Percentiles rank a stretch among this genome's conserved stretches.
These are phyloP conservation scores for Talaromyces sp. DNA, from an alignment of 2,329 filamentous ascomycete species.

Conservation along the genomic window DNA sequence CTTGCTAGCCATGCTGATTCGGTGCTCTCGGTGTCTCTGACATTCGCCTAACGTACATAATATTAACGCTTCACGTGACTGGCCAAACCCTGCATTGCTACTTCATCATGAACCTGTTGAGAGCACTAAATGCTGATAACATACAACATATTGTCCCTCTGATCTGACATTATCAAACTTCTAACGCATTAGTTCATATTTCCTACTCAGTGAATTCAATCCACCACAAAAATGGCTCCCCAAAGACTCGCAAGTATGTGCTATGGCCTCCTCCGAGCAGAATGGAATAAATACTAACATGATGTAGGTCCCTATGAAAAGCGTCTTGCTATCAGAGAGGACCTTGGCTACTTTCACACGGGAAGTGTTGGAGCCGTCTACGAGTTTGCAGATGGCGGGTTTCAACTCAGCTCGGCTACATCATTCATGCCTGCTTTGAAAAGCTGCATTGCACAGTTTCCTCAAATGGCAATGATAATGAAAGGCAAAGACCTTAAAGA, in stretches of 20 bases:
- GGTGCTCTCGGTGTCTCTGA: too few relatives aligned
- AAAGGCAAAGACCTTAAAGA: not conserved
- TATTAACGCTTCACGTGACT: too few relatives aligned
- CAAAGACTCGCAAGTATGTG: not conserved
- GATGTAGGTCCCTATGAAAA: conserved; percentile 9
- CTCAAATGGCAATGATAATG: not conserved
- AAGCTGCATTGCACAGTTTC: not conserved
- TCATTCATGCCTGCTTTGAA: conserved; percentile 1
- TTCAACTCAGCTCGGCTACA: not conserved
- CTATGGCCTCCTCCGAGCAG: not conserved
- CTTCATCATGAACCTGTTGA: too few relatives aligned
- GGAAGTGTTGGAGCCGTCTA: conserved; percentile 3
- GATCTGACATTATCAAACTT: too few relatives aligned
- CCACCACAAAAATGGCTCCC: not conserved
- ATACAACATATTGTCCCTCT: too few relatives aligned
- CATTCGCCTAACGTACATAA: too few relatives aligned
- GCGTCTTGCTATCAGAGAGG: conserved; percentile 2
- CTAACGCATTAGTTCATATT: too few relatives aligned
- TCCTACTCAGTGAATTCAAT: too few relatives aligned
- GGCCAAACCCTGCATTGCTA: too few relatives aligned
- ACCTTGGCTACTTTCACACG: conserved; percentile 3
- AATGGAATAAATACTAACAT: not conserved
- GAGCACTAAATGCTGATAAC: too few relatives aligned
- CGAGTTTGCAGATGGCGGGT: not conserved
- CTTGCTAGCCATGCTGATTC: too few relatives aligned